Evolutionary conservation across 495 filamentous ascomycete species (phyloP).

Genomic region (Corynascus novoguineensis): DNA sequence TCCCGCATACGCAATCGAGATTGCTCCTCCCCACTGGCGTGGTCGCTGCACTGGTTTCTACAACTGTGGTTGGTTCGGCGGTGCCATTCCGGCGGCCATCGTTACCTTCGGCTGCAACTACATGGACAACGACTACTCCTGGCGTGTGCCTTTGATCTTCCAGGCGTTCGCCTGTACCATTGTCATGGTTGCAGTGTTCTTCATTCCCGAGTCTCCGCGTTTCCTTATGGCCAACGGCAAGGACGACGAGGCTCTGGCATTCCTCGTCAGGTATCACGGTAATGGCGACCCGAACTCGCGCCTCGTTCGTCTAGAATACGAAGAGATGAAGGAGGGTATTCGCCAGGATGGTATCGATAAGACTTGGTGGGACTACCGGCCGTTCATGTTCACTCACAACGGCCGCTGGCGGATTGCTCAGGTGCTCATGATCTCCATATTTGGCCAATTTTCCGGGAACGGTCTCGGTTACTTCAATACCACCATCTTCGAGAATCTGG

Average conservation of each 20-base stretch:
- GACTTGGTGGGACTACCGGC: constrained; percentile 43
- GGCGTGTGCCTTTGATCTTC: constrained; percentile 44
- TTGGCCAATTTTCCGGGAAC: constrained; percentile 50
- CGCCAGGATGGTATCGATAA: constrained; percentile 51
- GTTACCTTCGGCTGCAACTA: constrained; percentile 40
- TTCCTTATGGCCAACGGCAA: constrained; percentile 54
- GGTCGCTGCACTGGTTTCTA: constrained; percentile 47
- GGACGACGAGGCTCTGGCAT: constrained; percentile 46
- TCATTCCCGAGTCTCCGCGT: constrained; percentile 60
- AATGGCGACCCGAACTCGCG: constrained; percentile 48
- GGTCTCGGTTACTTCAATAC: constrained; percentile 42
- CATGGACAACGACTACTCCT: constrained; percentile 39
- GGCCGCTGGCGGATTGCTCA: constrained; percentile 46
- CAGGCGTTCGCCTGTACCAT: constrained; percentile 44
- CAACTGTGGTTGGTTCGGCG: constrained; percentile 50
- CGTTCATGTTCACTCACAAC: constrained; percentile 39
- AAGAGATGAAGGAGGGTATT: constrained; percentile 57
- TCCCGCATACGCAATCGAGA: constrained; percentile 44
- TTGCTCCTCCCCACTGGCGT: constrained; percentile 47
- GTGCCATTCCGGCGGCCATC: constrained; percentile 44
- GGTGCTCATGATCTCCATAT: constrained; percentile 49
- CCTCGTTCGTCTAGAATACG: constrained; percentile 51
- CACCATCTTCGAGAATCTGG: constrained; percentile 31
- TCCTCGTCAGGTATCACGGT: constrained; percentile 56
- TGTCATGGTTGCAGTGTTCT: constrained; percentile 48